Conservation (phyloP, 257 asterid genomes). For the Nicotiana undulata region DNA sequence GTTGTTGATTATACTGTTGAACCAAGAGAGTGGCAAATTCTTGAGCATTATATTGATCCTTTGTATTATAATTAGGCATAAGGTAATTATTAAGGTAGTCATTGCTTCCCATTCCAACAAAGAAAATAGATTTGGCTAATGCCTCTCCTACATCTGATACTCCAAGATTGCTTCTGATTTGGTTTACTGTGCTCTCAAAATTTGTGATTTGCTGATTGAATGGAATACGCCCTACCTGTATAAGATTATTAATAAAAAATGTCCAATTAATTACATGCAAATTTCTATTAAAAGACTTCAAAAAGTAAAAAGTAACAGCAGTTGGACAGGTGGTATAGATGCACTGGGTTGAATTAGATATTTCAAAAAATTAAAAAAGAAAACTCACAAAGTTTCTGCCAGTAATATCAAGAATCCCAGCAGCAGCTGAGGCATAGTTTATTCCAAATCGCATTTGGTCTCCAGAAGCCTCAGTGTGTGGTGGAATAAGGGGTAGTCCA, state of each 20-base stretch:
- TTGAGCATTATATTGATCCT: conserved; percentile 50
- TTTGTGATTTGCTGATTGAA: conserved; percentile 78
- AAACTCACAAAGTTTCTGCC: conserved; percentile 65
- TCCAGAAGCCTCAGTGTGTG: conserved; percentile 37
- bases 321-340: neutral
- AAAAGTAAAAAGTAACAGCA: neutral
- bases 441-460: conserved; percentile 44
- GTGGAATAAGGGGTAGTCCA: conserved; percentile 51
- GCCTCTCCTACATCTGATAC: conserved; percentile 50
- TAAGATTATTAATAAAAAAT: neutral
- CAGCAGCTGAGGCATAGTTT: conserved; percentile 65
- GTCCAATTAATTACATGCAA: neutral
- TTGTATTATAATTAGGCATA: conserved; percentile 75
- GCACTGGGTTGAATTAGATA: neutral
- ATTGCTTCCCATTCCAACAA: conserved; percentile 96
- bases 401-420: conserved; percentile 61
- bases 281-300: neutral
- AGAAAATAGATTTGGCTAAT: conserved; percentile 53
- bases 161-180: conserved; percentile 41
- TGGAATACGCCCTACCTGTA: conserved; percentile 82
- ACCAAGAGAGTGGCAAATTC: conserved; percentile 64
- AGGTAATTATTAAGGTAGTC: conserved; percentile 93
- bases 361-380: neutral
- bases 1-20: conserved; percentile 60
- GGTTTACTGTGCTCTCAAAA: conserved; percentile 70